phyloP scores from a whole-genome alignment of 129 eudicot genomes.

The Centella asiatica region DNA sequence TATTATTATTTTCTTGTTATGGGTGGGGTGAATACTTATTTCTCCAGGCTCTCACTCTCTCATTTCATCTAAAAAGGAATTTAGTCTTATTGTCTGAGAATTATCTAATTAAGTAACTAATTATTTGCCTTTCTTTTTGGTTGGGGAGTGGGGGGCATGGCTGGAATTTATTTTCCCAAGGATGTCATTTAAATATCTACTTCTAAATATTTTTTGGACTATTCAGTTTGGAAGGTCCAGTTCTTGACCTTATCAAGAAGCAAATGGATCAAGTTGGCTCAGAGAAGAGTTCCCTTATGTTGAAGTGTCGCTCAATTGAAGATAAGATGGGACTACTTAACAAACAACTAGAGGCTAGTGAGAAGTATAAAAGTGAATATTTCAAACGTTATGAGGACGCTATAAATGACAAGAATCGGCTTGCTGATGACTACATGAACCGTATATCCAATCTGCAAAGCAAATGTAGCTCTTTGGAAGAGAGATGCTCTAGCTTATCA shows the following conservation, averaged over 20 bases:
- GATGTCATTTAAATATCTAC: neutral
- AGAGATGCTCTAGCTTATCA: slow-evolving; percentile 60
- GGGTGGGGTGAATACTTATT: too few species aligned
- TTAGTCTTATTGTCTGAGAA: too few species aligned
- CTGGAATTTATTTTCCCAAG: too few species aligned
- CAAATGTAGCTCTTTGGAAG: slow-evolving; percentile 65
- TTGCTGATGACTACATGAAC: slow-evolving; percentile 64
- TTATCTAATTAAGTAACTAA: too few species aligned
- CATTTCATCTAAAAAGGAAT: too few species aligned
- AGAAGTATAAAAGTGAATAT: slow-evolving; percentile 75
- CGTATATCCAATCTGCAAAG: slow-evolving; percentile 68
- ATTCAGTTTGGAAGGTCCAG: slow-evolving; percentile 86
- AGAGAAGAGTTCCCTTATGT: slow-evolving; percentile 61
- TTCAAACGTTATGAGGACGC: slow-evolving; percentile 89
- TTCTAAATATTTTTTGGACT: neutral
- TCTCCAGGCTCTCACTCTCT: too few species aligned
- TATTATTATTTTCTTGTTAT: too few species aligned
- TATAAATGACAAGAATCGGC: slow-evolving; percentile 61
- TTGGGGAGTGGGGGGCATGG: too few species aligned
- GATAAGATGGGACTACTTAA: slow-evolving; percentile 58
- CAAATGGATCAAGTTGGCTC: slow-evolving; percentile 58
- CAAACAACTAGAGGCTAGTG: slow-evolving; percentile 84
- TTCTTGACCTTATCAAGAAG: slow-evolving; percentile 73
- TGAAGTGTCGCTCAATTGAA: slow-evolving; percentile 70
- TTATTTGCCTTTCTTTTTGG: too few species aligned